Conservation (phyloP, 2,329 filamentous ascomycete genomes). For the Colletotrichum gigasporum region DNA sequence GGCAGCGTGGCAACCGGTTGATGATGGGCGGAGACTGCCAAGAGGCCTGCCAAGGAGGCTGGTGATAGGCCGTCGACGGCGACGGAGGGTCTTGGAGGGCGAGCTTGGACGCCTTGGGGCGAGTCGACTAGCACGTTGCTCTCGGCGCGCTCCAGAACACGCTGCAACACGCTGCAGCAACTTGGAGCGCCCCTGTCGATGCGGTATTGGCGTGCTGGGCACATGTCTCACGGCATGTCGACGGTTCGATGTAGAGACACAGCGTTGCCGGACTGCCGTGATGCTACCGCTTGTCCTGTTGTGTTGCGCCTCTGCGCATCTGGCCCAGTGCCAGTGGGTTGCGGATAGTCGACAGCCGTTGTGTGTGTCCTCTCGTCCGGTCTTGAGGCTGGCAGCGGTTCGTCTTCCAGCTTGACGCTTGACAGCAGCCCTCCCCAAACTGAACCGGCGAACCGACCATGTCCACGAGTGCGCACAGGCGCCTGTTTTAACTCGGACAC, state of each 20-base stretch:
- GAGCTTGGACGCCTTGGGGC: conserved; percentile 16
- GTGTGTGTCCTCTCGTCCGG: not conserved
- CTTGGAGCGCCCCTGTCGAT: conserved; percentile 22
- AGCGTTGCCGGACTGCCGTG: conserved; percentile 1
- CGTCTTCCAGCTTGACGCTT: not conserved
- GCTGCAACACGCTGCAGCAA: not conserved
- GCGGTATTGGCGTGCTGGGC: conserved; percentile 25
- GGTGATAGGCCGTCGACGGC: conserved; percentile 7
- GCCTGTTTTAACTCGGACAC: conserved; percentile 4
- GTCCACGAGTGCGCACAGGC: too few relatives aligned
- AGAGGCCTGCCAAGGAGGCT: conserved; percentile 28
- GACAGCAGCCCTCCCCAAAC: not conserved
- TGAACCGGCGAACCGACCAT: too few relatives aligned
- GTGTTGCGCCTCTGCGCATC: not conserved
- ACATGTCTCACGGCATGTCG: conserved; percentile 24
- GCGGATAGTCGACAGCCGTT: too few relatives aligned
- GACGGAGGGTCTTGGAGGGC: conserved; percentile 3
- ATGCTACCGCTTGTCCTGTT: not conserved
- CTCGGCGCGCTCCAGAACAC: conserved; percentile 20
- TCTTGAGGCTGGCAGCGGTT: not conserved
- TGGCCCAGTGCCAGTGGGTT: too few relatives aligned
- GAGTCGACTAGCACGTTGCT: conserved; percentile 4
- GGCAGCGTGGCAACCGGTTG: conserved; percentile 30
- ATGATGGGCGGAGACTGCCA: conserved; percentile 30
- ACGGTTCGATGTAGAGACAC: not conserved